phyloP scores from a whole-genome alignment of 1,284 basidiomycete genomes.

The Marasmius sp. region DNA sequence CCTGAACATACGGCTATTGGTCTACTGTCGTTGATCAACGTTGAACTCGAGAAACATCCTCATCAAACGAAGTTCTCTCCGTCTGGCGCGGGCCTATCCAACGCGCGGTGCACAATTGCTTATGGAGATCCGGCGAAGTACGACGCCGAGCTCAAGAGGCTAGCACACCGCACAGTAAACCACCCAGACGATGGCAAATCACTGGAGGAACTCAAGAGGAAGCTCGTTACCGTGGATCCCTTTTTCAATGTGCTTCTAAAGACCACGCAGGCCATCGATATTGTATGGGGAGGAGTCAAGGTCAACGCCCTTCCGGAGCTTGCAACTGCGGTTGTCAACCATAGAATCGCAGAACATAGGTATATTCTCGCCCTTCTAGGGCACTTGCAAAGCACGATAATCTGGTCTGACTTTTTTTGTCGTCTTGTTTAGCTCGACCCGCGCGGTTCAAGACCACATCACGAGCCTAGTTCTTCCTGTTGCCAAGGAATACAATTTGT shows the following conservation, averaged over 20 bases:
- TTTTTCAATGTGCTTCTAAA: conserved; percentile 25
- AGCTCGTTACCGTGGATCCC: conserved; percentile 18
- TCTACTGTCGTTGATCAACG: conserved; percentile 50
- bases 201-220: conserved; percentile 26
- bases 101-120: conserved; percentile 25
- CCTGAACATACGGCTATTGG: conserved; percentile 62
- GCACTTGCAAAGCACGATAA: neutral
- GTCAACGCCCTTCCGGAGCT: conserved; percentile 43
- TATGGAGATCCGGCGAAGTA: conserved; percentile 24
- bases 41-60: conserved; percentile 50
- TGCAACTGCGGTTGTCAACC: conserved; percentile 39
- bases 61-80: conserved; percentile 34
- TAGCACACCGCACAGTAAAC: conserved; percentile 18
- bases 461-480: conserved; percentile 31
- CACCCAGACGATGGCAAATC: conserved; percentile 27
- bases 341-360: conserved; percentile 37
- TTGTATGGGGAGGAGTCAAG: conserved; percentile 45
- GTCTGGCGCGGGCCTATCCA: conserved; percentile 19
- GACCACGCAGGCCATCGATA: conserved; percentile 54
- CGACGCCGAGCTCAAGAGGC: conserved; percentile 24
- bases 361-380: neutral
- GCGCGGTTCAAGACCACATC: conserved; percentile 33
- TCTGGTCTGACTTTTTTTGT: neutral
- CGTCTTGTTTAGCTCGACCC: conserved; percentile 25
- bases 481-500: conserved; percentile 36